These are phyloP conservation scores for Alternaria atra DNA, from an alignment of 2,329 filamentous ascomycete genomes.

Conservation along the genomic window DNA sequence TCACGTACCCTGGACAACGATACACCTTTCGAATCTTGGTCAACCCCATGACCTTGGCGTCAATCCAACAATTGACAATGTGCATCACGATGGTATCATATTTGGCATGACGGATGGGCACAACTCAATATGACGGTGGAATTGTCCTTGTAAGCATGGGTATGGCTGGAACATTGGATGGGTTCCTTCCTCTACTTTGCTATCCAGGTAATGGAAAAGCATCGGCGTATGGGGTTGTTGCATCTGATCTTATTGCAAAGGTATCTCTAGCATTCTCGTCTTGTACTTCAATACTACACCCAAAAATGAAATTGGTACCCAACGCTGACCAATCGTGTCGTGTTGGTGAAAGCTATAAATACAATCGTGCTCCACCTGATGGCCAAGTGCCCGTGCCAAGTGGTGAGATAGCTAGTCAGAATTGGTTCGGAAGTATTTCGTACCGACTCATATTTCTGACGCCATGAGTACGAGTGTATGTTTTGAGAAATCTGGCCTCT, in stretches of 20 bases:
- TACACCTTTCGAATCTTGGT: slow-evolving; percentile 8
- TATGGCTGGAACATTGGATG: slow-evolving; percentile 2
- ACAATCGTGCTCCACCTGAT: neutral
- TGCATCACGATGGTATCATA: slow-evolving; percentile 3
- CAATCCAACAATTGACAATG: neutral
- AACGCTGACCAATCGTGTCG: too few species aligned
- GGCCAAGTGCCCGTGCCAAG: slow-evolving; percentile 3
- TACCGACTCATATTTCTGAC: slow-evolving; percentile 6
- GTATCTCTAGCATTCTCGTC: slow-evolving; percentile 14
- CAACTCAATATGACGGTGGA: slow-evolving; percentile 6
- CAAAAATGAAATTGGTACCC: slow-evolving; percentile 5
- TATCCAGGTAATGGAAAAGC: slow-evolving; percentile 18
- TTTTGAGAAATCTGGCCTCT: slow-evolving; percentile 15
- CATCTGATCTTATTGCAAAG: slow-evolving; percentile 16
- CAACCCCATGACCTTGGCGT: slow-evolving; percentile 3
- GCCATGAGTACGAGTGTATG: slow-evolving; percentile 5
- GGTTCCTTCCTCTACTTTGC: slow-evolving; percentile 14
- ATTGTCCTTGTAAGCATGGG: slow-evolving; percentile 6
- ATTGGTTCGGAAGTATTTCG: neutral
- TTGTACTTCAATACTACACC: slow-evolving; percentile 18
- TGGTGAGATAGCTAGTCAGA: slow-evolving; percentile 1
- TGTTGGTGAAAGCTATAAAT: neutral
- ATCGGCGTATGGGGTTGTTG: slow-evolving; percentile 20
- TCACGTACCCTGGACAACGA: neutral
- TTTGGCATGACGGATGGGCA: slow-evolving; percentile 4